Evolutionary conservation across 2,329 filamentous ascomycete species (phyloP).

Genomic region (Madurella mycetomatis): DNA sequence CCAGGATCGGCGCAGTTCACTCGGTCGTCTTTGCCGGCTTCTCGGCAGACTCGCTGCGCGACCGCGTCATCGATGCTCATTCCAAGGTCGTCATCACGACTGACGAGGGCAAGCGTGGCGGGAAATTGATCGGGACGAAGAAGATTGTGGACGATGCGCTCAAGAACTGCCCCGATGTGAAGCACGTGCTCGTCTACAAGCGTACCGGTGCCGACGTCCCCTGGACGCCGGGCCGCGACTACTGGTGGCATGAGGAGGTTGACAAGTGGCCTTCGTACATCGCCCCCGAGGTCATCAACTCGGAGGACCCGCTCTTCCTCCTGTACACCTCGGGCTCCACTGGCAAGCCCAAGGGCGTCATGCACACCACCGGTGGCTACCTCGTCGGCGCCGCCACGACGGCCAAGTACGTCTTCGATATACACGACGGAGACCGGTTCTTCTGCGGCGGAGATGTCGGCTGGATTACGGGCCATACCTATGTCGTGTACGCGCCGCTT

Average conservation of each 20-base stretch:
- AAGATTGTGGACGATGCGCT: conserved; percentile 98
- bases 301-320: conserved; percentile 94
- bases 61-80: conserved; percentile 86
- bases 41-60: conserved; percentile 90
- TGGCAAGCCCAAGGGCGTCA: conserved; percentile 96
- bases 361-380: conserved; percentile 96
- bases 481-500: conserved; percentile 93
- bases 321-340: conserved; percentile 98
- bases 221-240: conserved; percentile 82
- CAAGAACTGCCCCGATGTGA: conserved; percentile 89
- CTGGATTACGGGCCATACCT: conserved; percentile 98
- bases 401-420: conserved; percentile 98
- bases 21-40: conserved; percentile 98
- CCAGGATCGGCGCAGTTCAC: conserved; percentile 91
- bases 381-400: conserved; percentile 89
- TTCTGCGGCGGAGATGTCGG: conserved; percentile 98
- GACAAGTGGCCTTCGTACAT: conserved; percentile 95
- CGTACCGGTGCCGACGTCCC: conserved; percentile 90
- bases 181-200: conserved; percentile 85
- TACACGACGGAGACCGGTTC: conserved; percentile 88
- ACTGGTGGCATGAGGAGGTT: conserved; percentile 98
- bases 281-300: conserved; percentile 80
- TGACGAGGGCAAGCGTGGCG: conserved; percentile 96
- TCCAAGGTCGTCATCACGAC: conserved; percentile 94
- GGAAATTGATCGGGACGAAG: conserved; percentile 96